These are phyloP conservation scores for Hypoxylon sp. DNA, from an alignment of 2,329 filamentous ascomycete genomes.

Conservation along the genomic window DNA sequence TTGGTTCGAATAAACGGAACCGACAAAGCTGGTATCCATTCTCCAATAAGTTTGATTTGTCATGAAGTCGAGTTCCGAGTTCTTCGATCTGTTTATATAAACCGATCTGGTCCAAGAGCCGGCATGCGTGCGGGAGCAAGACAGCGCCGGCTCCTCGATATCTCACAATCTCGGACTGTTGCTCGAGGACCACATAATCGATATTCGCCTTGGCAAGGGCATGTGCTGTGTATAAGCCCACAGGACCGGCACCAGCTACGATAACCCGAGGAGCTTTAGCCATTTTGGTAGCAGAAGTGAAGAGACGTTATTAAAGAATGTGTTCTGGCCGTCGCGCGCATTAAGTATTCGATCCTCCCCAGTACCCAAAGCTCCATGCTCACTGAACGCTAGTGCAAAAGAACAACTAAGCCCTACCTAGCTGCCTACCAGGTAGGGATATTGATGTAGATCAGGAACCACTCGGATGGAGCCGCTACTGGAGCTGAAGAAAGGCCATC, in stretches of 20 bases:
- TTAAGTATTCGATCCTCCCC: background rate
- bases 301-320: background rate
- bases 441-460: background rate
- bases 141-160: conserved; percentile 51
- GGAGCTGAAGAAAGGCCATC: background rate
- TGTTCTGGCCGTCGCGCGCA: background rate
- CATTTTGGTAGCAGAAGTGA: conserved; percentile 1
- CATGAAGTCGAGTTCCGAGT: background rate
- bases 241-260: conserved; percentile 42
- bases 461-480: background rate
- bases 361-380: background rate
- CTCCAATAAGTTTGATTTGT: background rate
- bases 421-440: no score
- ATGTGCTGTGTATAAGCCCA: conserved; percentile 44
- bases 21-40: background rate
- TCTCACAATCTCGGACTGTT: conserved; percentile 30
- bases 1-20: conserved; percentile 9
- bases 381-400: background rate
- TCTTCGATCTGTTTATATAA: conserved; percentile 33
- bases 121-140: conserved; percentile 46
- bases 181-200: conserved; percentile 54
- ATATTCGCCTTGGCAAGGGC: conserved; percentile 46
- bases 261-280: conserved; percentile 25
- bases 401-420: background rate
- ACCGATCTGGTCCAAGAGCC: conserved; percentile 53